These are phyloP conservation scores for Centaurea solstitialis DNA, from an alignment of 129 eudicot species.

Conservation along the genomic window DNA sequence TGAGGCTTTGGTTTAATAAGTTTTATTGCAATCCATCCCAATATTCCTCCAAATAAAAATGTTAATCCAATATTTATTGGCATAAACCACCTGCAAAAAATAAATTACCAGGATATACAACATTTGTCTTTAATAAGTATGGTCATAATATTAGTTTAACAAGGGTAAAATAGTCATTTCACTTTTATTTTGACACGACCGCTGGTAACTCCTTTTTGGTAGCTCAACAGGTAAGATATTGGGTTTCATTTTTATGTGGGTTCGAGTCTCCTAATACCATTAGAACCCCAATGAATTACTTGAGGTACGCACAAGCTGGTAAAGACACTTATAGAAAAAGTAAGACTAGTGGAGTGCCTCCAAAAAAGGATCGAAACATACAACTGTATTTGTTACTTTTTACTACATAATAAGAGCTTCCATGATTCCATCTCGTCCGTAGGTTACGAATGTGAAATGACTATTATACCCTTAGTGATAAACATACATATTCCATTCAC, in stretches of 20 bases:
- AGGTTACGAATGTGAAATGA: neutral
- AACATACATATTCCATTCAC: neutral
- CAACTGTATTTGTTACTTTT: too few relatives aligned
- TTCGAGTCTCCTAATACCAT: too few relatives aligned
- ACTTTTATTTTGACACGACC: neutral
- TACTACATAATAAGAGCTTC: neutral
- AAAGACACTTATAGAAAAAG: too few relatives aligned
- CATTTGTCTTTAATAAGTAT: neutral
- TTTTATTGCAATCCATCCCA: slow-evolving; percentile 73
- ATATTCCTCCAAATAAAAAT: slow-evolving; percentile 58
- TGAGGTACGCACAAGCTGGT: too few relatives aligned
- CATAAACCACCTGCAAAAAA: slow-evolving; percentile 83
- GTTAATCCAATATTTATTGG: slow-evolving; percentile 69
- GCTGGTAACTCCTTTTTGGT: neutral
- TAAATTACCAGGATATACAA: neutral
- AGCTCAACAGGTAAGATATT: neutral
- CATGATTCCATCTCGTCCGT: too few relatives aligned
- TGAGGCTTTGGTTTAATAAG: slow-evolving; percentile 62
- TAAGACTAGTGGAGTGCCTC: too few relatives aligned
- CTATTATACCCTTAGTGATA: neutral
- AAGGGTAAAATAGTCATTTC: neutral
- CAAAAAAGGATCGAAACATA: too few relatives aligned
- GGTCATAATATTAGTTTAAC: neutral
- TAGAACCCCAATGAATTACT: too few relatives aligned
- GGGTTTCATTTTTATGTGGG: neutral